These are phyloP conservation scores for Venturia carpophila DNA, from an alignment of 2,329 filamentous ascomycete species.

Conservation along the genomic window DNA sequence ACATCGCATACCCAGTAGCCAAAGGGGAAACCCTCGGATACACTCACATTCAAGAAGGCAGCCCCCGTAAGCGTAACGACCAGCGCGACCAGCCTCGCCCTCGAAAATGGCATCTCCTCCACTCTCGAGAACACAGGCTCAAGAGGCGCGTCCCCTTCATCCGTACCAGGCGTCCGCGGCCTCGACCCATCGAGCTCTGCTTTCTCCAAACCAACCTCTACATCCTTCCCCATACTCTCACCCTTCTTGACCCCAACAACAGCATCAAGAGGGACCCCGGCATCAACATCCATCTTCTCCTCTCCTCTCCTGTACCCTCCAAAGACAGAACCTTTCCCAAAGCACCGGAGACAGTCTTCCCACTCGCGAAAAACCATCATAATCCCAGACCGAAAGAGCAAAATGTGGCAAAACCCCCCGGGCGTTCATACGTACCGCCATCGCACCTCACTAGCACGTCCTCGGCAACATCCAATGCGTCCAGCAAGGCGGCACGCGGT, in stretches of 20 bases:
- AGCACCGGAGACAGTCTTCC: no score
- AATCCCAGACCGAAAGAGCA: no score
- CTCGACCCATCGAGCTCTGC: neutral
- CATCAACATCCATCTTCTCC: constrained; percentile 12
- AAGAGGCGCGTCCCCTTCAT: neutral
- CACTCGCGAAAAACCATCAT: no score
- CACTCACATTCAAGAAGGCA: constrained; percentile 28
- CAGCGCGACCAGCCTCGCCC: constrained; percentile 4
- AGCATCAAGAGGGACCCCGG: neutral
- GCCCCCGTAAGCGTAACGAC: constrained; percentile 17
- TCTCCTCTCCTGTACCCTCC: neutral
- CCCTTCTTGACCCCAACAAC: neutral
- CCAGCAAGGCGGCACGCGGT: no score
- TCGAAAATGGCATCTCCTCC: constrained; percentile 11
- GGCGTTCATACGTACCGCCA: no score
- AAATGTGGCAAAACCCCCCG: no score
- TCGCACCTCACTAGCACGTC: no score
- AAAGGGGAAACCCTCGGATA: neutral
- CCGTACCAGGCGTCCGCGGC: neutral
- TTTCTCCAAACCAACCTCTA: constrained; percentile 11
- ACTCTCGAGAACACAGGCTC: neutral
- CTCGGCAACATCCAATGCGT: neutral
- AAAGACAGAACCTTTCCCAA: neutral
- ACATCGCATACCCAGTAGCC: neutral
- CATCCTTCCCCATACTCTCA: neutral